These are phyloP conservation scores for Camelina neglecta DNA, from an alignment of 345 rosid species.

Conservation along the genomic window DNA sequence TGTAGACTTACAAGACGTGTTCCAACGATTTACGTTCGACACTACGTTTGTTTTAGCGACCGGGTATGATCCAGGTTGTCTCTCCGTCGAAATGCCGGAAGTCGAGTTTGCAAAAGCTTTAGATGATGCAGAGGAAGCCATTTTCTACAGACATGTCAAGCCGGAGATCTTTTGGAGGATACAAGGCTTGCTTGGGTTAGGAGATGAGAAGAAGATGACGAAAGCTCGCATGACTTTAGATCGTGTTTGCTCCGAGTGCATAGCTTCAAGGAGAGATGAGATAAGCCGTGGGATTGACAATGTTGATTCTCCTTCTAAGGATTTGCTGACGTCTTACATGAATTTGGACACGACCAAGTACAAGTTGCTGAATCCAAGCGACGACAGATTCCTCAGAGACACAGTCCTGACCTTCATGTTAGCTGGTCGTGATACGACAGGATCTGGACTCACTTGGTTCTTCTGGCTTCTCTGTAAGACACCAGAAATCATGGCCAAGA, in stretches of 20 bases:
- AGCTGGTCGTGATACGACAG: slow-evolving; percentile 62
- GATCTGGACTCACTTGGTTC: slow-evolving; percentile 55
- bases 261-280: slow-evolving; percentile 47
- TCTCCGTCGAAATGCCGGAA: slow-evolving; percentile 48
- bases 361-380: slow-evolving; percentile 35
- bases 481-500: slow-evolving; percentile 44
- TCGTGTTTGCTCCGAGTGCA: slow-evolving; percentile 34
- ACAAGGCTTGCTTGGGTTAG: slow-evolving; percentile 43
- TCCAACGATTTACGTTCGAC: slow-evolving; percentile 56
- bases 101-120: slow-evolving; percentile 44
- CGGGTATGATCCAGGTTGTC: slow-evolving; percentile 56
- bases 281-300: slow-evolving; percentile 16
- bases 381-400: slow-evolving; percentile 59
- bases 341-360: slow-evolving; percentile 31
- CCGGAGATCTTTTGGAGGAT: slow-evolving; percentile 50
- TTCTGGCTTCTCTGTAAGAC: slow-evolving; percentile 52
- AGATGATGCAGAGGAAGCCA: slow-evolving; percentile 49
- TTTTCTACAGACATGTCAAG: slow-evolving; percentile 36
- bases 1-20: slow-evolving; percentile 50
- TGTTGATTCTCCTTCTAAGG: slow-evolving; percentile 32
- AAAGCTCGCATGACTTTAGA: slow-evolving; percentile 34
- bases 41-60: slow-evolving; percentile 51
- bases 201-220: slow-evolving; percentile 51
- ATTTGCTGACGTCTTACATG: slow-evolving; percentile 53
- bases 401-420: slow-evolving; percentile 54